Base-by-base conservation (phyloP, 352 stramenopile genomes). In the Paralagenidium karlingii region DNA sequence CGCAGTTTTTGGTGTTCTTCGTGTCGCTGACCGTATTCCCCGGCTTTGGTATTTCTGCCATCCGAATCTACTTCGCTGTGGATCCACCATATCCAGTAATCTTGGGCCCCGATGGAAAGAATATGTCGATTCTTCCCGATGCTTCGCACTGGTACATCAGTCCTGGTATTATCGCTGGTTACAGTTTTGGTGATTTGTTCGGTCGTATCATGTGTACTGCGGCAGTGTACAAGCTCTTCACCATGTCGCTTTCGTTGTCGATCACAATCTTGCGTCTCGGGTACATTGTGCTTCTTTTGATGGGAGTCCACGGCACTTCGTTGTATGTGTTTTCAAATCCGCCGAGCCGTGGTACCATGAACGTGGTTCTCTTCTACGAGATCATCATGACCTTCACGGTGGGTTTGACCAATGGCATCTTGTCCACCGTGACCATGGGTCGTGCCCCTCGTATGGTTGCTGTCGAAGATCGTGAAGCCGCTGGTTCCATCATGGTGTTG, bases 141-240 rank as follows among this genome's bases (percentile, higher is more conserved):
- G 26, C 42, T 32, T 47, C 18, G 51, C 59, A 53, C 39, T 82
- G 67, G 70, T 78, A 74, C 45, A 66, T 52, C 37, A 45, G 61
- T 5, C 63, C 69, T 0, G 69, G 66, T 13, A 68, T 80, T 19
- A 63, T 81, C 10, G 69, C 54, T 5, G 50, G 37, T 20, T 81
- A 74, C 60, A 77, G 75, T 63, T 76, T 68, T 53, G 67, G 67
- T 7, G 67, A 81, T 44, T 74, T 73, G 40, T 53, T 80, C 33
- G 70, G 62, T 5, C 62, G 67, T 29, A 39, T 81, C 18, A 32
- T 78, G 25, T 77, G 47, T 25, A 53, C 53, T 6, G 64, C 60
- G 19, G 48, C 56, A 8, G 57, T 69, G 18, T 79, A 71, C 53
- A 75, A 69, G 37, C 32, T 73, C 21, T 73, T 81, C 29, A 75